Conservation (phyloP, 179 eudicot species). For the Sideroxylon spinosum region DNA sequence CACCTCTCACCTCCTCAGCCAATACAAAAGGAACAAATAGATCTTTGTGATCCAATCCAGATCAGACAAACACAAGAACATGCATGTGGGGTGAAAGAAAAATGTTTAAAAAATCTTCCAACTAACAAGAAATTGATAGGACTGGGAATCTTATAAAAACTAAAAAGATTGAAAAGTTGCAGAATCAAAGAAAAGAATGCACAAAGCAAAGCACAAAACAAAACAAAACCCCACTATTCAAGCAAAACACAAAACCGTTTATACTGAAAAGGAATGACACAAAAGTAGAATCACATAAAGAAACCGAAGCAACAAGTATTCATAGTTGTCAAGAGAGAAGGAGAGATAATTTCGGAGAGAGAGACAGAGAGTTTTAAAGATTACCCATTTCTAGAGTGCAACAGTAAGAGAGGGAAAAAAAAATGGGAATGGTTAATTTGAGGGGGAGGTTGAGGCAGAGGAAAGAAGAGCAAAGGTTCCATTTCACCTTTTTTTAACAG, state of each 20-base stretch:
- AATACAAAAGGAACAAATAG: slow-evolving; percentile 11
- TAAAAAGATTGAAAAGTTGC: slow-evolving; percentile 10
- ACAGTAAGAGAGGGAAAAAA: slow-evolving; percentile 8
- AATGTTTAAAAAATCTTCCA: background rate
- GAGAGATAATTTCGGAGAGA: background rate
- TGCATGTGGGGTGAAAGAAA: slow-evolving; percentile 18
- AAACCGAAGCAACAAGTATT: background rate
- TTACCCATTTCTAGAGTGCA: background rate
- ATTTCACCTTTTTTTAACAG: slow-evolving; percentile 1
- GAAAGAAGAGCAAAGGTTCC: slow-evolving; percentile 13
- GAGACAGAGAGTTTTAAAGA: background rate
- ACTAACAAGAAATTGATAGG: background rate
- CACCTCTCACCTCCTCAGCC: slow-evolving; percentile 17
- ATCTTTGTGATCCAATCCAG: slow-evolving; percentile 27
- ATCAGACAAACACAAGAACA: slow-evolving; percentile 25
- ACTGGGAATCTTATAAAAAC: slow-evolving; percentile 11
- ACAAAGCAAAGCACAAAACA: background rate
- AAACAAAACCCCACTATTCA: slow-evolving; percentile 12
- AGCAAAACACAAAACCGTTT: background rate
- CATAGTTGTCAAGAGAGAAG: background rate
- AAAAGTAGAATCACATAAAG: slow-evolving; percentile 3
- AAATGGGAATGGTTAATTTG: slow-evolving; percentile 1
- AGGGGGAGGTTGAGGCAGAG: background rate
- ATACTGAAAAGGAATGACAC: background rate
- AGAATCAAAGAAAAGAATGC: slow-evolving; percentile 18